Percentiles rank a stretch among this genome's conserved stretches.
Evolutionary conservation across 805 yeast genomes (phyloP).

Genomic region (Cyberlindnera petersonii): DNA sequence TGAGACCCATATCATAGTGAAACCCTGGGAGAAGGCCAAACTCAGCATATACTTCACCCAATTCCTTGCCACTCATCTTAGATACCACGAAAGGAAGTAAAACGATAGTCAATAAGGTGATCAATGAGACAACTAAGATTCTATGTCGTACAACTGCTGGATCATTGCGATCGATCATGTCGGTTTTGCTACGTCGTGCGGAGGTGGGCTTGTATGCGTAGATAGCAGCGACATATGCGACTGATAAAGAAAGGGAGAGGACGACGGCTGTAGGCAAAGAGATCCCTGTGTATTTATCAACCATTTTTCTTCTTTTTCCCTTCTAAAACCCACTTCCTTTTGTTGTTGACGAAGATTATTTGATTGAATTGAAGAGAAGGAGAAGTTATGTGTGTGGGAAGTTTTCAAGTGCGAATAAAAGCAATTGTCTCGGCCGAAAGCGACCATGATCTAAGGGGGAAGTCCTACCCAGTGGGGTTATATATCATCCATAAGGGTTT

Average conservation of each 20-base stretch:
- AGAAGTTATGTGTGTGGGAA: not conserved
- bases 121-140: slow-evolving; percentile 32
- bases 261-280: slow-evolving; percentile 15
- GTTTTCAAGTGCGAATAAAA: not conserved
- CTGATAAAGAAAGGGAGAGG: slow-evolving; percentile 35
- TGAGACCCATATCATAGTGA: slow-evolving; percentile 10
- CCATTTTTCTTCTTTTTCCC: no score
- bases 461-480: no score
- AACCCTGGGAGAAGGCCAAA: slow-evolving; percentile 38
- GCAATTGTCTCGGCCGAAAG: slow-evolving; percentile 3
- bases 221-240: slow-evolving; percentile 44
- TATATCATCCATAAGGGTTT: no score
- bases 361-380: not conserved
- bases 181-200: not conserved
- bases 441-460: no score
- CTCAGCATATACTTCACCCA: slow-evolving; percentile 14
- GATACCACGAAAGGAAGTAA: slow-evolving; percentile 14
- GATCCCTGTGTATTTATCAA: not conserved
- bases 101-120: slow-evolving; percentile 6
- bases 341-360: not conserved
- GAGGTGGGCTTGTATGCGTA: slow-evolving; percentile 27
- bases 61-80: slow-evolving; percentile 5
- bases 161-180: slow-evolving; percentile 36
- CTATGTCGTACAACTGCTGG: slow-evolving; percentile 40
- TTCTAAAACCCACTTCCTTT: not conserved